Conservation (phyloP, 2,329 filamentous ascomycete genomes). For the Curvularia spicifera region DNA sequence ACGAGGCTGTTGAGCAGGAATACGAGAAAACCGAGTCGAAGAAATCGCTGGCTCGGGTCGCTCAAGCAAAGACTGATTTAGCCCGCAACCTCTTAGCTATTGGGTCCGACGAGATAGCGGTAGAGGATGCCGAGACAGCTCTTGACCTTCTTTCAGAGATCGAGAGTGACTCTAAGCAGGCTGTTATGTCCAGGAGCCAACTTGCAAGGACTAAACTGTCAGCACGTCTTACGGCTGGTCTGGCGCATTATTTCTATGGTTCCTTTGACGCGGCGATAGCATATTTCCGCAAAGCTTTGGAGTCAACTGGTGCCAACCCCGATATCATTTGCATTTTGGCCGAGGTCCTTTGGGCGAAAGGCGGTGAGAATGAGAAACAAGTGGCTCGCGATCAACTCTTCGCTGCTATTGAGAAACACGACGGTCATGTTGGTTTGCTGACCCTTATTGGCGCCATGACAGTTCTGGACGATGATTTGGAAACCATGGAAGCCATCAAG, state of each 20-base stretch:
- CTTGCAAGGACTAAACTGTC: constrained; percentile 78
- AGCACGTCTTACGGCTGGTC: constrained; percentile 81
- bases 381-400: constrained; percentile 82
- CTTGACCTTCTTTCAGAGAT: constrained; percentile 79
- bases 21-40: constrained; percentile 85
- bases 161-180: constrained; percentile 51
- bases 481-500: constrained; percentile 79
- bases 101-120: constrained; percentile 69
- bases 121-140: constrained; percentile 80
- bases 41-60: constrained; percentile 75
- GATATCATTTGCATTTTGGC: constrained; percentile 87
- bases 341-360: constrained; percentile 92
- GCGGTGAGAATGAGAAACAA: constrained; percentile 73
- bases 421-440: constrained; percentile 79
- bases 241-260: constrained; percentile 77
- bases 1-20: constrained; percentile 73
- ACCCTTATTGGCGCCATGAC: constrained; percentile 85
- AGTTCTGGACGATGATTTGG: constrained; percentile 77
- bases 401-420: constrained; percentile 74
- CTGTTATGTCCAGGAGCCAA: constrained; percentile 67
- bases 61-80: constrained; percentile 84
- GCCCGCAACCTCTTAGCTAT: constrained; percentile 81
- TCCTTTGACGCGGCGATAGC: constrained; percentile 72
- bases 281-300: constrained; percentile 80
- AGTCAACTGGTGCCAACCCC: constrained; percentile 76